These are phyloP conservation scores for Claviceps digitariae DNA, from an alignment of 2,329 filamentous ascomycete genomes.

Conservation along the genomic window DNA sequence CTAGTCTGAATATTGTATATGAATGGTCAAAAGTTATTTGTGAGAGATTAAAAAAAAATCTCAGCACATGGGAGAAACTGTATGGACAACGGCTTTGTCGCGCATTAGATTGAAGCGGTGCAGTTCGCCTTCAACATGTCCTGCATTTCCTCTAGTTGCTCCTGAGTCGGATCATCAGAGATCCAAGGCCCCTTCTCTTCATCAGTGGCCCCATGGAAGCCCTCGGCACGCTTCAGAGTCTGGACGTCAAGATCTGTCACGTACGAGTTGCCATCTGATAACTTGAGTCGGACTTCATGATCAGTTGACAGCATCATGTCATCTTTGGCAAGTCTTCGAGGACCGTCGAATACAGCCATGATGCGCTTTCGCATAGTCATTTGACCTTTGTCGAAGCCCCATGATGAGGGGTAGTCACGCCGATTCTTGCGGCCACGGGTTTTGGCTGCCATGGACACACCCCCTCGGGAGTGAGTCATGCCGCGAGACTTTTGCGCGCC, in stretches of 20 bases:
- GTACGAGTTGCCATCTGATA: constrained; percentile 64
- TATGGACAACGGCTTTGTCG: neutral
- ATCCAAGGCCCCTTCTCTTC: constrained; percentile 84
- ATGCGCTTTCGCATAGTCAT: constrained; percentile 99
- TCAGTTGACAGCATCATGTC: constrained; percentile 98
- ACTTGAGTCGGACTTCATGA: constrained; percentile 78
- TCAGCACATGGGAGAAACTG: neutral
- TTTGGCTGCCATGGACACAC: constrained; percentile 44
- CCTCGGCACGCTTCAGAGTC: constrained; percentile 78
- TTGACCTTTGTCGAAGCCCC: constrained; percentile 83
- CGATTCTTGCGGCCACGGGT: constrained; percentile 71
- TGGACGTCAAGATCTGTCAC: constrained; percentile 89
- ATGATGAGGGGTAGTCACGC: constrained; percentile 84
- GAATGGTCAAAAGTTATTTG: neutral
- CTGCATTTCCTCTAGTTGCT: constrained; percentile 48
- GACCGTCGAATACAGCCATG: constrained; percentile 81
- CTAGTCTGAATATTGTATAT: neutral
- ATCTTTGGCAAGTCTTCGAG: constrained; percentile 82
- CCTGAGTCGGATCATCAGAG: constrained; percentile 53
- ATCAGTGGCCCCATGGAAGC: constrained; percentile 62
- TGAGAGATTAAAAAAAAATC: neutral
- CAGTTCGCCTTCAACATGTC: constrained; percentile 26
- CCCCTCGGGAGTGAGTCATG: constrained; percentile 65
- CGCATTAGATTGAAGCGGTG: constrained; percentile 5
- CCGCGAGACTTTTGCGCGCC: constrained; percentile 56